Conservation (phyloP, 352 stramenopile genomes). For the Phytophthora uliginosa region DNA sequence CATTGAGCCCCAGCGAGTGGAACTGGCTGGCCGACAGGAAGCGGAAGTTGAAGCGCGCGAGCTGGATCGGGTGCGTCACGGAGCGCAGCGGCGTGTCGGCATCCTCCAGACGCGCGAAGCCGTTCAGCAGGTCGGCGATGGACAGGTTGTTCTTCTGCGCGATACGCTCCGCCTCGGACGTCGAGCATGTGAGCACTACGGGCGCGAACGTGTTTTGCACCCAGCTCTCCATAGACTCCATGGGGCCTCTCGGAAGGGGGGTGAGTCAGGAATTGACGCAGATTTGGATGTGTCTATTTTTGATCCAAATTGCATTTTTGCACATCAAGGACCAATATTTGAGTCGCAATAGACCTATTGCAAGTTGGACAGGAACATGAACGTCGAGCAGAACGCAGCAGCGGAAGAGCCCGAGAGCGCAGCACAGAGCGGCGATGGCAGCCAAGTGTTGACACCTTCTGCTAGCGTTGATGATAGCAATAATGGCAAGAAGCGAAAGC, state of each 20-base stretch:
- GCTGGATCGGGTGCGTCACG: constrained; percentile 72
- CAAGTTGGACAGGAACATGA: too few species aligned
- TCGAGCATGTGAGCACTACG: constrained; percentile 83
- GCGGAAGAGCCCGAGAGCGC: not conserved
- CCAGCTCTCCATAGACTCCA: constrained; percentile 77
- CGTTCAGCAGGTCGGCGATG: constrained; percentile 80
- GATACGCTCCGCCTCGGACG: constrained; percentile 82
- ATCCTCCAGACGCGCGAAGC: constrained; percentile 67
- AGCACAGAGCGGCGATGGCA: not conserved
- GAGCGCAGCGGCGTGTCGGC: constrained; percentile 81
- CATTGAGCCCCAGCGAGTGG: constrained; percentile 45
- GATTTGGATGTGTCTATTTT: not conserved
- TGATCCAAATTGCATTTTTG: not conserved
- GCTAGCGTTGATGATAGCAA: not conserved
- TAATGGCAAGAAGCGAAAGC: not conserved
- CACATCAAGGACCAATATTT: too few species aligned
- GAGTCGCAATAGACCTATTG: too few species aligned
- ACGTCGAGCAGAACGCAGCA: not conserved
- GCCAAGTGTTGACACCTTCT: not conserved
- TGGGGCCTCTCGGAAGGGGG: constrained; percentile 13
- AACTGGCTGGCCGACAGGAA: constrained; percentile 76
- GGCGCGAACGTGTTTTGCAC: constrained; percentile 83
- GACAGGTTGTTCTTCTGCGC: constrained; percentile 87
- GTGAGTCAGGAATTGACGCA: not conserved
- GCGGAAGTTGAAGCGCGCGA: constrained; percentile 81